Conservation (phyloP, 768 basidiomycete species). For the Russula vinacea region DNA sequence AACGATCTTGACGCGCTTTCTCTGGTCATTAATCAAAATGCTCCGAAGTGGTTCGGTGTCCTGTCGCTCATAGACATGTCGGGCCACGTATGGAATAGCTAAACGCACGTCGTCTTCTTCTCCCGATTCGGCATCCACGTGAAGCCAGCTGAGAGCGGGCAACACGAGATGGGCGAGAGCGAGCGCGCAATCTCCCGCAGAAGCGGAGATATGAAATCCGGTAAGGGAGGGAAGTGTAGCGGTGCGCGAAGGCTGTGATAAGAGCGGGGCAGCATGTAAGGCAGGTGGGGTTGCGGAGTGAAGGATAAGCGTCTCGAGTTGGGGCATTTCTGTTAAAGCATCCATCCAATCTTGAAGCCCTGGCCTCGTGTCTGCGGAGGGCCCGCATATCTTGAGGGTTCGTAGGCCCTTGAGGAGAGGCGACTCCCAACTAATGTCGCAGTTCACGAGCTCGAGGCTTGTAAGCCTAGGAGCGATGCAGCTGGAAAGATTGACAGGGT, state of each 20-base stretch:
- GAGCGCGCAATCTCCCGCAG: slow-evolving; percentile 6
- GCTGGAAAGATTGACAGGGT: not conserved
- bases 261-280: not conserved
- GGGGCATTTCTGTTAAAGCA: not conserved
- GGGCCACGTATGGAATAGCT: not conserved
- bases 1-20: not conserved
- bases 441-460: not conserved
- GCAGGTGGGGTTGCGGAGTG: not conserved
- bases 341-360: not conserved
- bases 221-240: not conserved
- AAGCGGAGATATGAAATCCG: not conserved
- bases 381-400: not conserved
- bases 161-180: slow-evolving; percentile 9
- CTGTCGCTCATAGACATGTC: slow-evolving; percentile 6
- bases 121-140: not conserved
- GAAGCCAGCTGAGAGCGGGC: slow-evolving; percentile 4
- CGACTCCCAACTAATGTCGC: not conserved
- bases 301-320: not conserved
- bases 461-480: not conserved
- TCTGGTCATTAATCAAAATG: not conserved
- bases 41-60: slow-evolving; percentile 15
- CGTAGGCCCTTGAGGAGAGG: not conserved
- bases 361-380: not conserved
- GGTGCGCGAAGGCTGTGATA: not conserved
- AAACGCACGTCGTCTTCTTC: not conserved